phyloP scores from a whole-genome alignment of 169 alveolate species.

The Babesia gibsoni region DNA sequence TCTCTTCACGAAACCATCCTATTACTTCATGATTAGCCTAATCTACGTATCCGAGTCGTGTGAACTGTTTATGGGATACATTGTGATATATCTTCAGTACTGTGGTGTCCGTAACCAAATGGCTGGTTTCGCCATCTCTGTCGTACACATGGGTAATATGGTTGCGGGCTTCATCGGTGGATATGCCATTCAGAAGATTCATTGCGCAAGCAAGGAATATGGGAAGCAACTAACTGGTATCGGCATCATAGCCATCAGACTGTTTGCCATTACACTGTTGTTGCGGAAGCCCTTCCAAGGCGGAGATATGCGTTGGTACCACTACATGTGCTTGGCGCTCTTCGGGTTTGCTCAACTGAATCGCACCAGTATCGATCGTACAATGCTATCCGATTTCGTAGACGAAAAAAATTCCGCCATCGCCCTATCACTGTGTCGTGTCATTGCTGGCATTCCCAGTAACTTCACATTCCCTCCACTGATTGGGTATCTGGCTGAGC shows the following conservation, averaged over 20 bases:
- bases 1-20: no score
- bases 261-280: slow-evolving; percentile 67
- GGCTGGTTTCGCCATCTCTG: slow-evolving; percentile 82
- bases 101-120: slow-evolving; percentile 79
- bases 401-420: slow-evolving; percentile 85
- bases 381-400: slow-evolving; percentile 86
- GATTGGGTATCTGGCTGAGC: slow-evolving; percentile 84
- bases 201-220: slow-evolving; percentile 72
- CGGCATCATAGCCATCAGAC: slow-evolving; percentile 69
- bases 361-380: slow-evolving; percentile 88
- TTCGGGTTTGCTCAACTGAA: slow-evolving; percentile 85
- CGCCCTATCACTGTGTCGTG: slow-evolving; percentile 78
- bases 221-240: slow-evolving; percentile 85
- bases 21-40: no score
- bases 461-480: slow-evolving; percentile 85
- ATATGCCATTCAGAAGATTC: slow-evolving; percentile 77
- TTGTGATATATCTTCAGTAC: slow-evolving; percentile 86
- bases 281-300: slow-evolving; percentile 68
- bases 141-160: slow-evolving; percentile 81
- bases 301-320: slow-evolving; percentile 51
- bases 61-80: no score
- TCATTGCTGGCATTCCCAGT: slow-evolving; percentile 85
- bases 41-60: no score
- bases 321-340: slow-evolving; percentile 63
- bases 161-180: slow-evolving; percentile 90